Percentiles rank a stretch among this genome's conserved stretches.
Conservation (phyloP, 257 asterid species). For the Ballota nigra region DNA sequence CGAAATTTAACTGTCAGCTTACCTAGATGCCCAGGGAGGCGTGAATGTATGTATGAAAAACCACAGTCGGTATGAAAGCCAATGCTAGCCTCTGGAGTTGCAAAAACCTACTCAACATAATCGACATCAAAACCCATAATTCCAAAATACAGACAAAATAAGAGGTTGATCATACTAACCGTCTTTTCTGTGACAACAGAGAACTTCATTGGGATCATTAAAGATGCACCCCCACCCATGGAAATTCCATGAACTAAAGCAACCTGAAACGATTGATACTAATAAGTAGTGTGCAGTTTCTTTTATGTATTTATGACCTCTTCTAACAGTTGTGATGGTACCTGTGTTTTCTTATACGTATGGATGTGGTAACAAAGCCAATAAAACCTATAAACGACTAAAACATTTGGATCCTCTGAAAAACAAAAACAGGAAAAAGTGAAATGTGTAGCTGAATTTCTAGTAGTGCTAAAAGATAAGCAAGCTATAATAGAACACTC, state of each 20-base stretch:
- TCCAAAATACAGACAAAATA: neutral
- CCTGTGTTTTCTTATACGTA: constrained; percentile 77
- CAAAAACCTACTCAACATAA: constrained; percentile 55
- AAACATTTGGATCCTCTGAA: constrained; percentile 78
- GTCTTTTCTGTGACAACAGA: constrained; percentile 92
- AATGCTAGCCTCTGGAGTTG: constrained; percentile 95
- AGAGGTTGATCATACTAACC: constrained; percentile 40
- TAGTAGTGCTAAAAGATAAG: neutral
- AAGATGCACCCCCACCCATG: constrained; percentile 99
- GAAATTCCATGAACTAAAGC: constrained; percentile 90
- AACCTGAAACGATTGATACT: constrained; percentile 43
- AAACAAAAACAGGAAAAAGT: neutral
- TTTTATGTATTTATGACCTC: neutral
- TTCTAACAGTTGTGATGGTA: constrained; percentile 21
- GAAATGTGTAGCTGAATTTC: constrained; percentile 10
- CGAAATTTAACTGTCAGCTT: constrained; percentile 18
- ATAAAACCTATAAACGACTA: constrained; percentile 90
- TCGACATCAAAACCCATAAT: neutral
- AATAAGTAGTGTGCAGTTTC: neutral
- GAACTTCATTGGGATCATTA: constrained; percentile 89
- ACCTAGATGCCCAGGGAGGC: constrained; percentile 85
- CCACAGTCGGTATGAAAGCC: constrained; percentile 96
- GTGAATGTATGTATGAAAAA: constrained; percentile 80
- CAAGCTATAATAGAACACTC: constrained; percentile 17
- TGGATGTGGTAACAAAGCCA: constrained; percentile 98